Conservation (phyloP, 495 filamentous ascomycete genomes). For the Collariella sp. region DNA sequence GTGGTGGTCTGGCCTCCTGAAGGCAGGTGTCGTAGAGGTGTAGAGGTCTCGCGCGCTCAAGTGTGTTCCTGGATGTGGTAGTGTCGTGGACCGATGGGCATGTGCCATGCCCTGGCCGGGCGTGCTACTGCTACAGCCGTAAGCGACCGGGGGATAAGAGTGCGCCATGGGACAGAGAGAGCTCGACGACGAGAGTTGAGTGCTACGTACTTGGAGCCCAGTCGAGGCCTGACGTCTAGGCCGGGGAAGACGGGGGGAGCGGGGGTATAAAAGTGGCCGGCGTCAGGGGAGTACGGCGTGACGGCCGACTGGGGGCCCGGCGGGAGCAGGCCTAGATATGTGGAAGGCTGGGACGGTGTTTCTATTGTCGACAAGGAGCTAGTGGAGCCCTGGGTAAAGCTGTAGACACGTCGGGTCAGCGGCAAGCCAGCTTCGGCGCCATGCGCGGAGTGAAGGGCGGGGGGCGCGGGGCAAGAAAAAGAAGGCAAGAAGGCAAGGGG, state of each 20-base stretch:
- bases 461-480: not conserved
- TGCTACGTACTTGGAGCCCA: slow-evolving; percentile 44
- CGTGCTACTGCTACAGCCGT: slow-evolving; percentile 38
- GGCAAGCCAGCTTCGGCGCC: slow-evolving; percentile 23
- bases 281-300: slow-evolving; percentile 39
- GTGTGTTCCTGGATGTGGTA: slow-evolving; percentile 41
- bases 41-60: slow-evolving; percentile 44
- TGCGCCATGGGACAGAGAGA: slow-evolving; percentile 21
- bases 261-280: slow-evolving; percentile 35
- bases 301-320: slow-evolving; percentile 37
- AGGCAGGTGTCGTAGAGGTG: slow-evolving; percentile 39
- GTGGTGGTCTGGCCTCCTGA: slow-evolving; percentile 41
- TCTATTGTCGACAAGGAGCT: slow-evolving; percentile 40
- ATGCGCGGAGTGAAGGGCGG: slow-evolving; percentile 1
- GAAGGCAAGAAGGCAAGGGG: not conserved
- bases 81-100: slow-evolving; percentile 41
- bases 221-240: slow-evolving; percentile 43
- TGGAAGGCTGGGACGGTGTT: slow-evolving; percentile 37
- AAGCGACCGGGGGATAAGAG: slow-evolving; percentile 27
- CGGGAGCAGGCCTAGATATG: slow-evolving; percentile 38
- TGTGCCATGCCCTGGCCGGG: slow-evolving; percentile 48
- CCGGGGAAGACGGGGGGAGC: slow-evolving; percentile 36
- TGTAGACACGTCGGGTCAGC: slow-evolving; percentile 30
- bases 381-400: slow-evolving; percentile 40
- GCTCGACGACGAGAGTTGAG: slow-evolving; percentile 11